Evolutionary conservation across 1,139 yeast species (phyloP).

Genomic region (Sugiyamaella xylanicola): DNA sequence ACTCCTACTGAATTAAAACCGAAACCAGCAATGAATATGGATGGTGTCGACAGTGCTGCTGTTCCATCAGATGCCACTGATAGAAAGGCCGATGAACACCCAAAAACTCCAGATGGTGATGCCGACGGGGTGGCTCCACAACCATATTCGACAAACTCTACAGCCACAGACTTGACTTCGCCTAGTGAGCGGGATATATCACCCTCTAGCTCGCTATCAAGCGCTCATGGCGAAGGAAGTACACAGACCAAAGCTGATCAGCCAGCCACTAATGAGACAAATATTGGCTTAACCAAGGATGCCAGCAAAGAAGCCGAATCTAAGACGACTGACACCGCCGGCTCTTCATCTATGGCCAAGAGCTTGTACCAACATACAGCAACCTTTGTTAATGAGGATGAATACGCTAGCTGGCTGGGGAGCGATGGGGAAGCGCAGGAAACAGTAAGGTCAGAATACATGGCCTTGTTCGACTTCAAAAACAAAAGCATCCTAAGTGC

Average conservation of each 20-base stretch:
- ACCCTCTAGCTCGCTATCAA: conserved; percentile 14
- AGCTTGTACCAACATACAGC: conserved; percentile 34
- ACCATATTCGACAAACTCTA: conserved; percentile 11
- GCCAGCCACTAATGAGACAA: neutral
- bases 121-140: neutral
- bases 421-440: conserved; percentile 31
- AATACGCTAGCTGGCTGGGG: conserved; percentile 40
- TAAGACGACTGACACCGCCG: neutral
- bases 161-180: conserved; percentile 14
- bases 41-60: no score
- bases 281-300: no score
- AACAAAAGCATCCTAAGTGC: conserved; percentile 47
- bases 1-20: neutral
- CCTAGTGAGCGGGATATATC: neutral
- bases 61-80: no score
- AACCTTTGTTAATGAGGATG: conserved; percentile 32
- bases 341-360: conserved; percentile 24
- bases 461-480: conserved; percentile 38
- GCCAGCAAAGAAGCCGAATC: neutral
- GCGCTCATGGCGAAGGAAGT: neutral
- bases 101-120: neutral
- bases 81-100: no score
- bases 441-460: conserved; percentile 35
- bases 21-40: neutral
- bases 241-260: neutral